Evolutionary conservation across 2,329 filamentous ascomycete species (phyloP).

Genomic region (Ceratocystis huliohia): DNA sequence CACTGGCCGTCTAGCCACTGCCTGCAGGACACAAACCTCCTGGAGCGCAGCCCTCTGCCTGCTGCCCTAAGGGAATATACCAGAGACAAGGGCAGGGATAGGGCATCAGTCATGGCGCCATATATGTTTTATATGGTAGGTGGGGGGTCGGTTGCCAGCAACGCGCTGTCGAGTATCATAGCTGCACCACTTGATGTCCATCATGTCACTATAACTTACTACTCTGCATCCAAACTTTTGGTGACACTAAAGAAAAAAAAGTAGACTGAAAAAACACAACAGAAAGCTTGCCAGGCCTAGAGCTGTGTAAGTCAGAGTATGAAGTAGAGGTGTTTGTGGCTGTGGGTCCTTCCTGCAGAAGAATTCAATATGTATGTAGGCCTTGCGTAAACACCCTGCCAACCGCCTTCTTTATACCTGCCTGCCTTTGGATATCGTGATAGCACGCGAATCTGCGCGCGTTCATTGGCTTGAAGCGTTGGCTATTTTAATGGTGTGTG

Average conservation of each 20-base stretch:
- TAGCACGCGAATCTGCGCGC: conserved; percentile 54
- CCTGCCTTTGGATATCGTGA: conserved; percentile 64
- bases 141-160: conserved; percentile 47
- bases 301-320: conserved; percentile 17
- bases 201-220: conserved; percentile 51
- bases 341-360: conserved; percentile 36
- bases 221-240: conserved; percentile 49
- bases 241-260: conserved; percentile 44
- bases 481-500: conserved; percentile 43
- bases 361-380: conserved; percentile 14
- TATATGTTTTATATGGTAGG: conserved; percentile 20
- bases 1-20: conserved; percentile 56
- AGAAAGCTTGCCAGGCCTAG: conserved; percentile 16
- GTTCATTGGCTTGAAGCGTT: conserved; percentile 55
- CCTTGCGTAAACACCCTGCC: conserved; percentile 31
- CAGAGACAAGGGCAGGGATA: not conserved
- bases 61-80: conserved; percentile 12
- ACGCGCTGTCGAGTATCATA: conserved; percentile 41
- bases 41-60: conserved; percentile 37
- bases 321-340: conserved; percentile 38
- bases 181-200: conserved; percentile 36
- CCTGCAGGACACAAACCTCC: conserved; percentile 54
- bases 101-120: too few relatives aligned
- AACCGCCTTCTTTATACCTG: conserved; percentile 53
- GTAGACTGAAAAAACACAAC: conserved; percentile 36